Conservation (phyloP, 2,329 filamentous ascomycete species). For the Bimuria novae-zelandiae region DNA sequence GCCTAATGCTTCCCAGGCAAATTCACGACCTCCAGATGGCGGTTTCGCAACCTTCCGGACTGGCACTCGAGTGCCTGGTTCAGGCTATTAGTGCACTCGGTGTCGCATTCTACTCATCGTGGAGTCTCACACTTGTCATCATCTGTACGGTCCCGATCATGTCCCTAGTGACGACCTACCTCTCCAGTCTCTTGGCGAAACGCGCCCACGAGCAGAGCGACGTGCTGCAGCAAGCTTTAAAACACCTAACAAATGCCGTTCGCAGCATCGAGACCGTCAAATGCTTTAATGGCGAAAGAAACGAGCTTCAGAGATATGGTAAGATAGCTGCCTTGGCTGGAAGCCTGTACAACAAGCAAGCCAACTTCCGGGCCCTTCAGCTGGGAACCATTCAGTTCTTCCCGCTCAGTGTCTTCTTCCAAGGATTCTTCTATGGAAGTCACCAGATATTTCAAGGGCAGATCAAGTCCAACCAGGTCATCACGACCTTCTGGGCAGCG, state of each 20-base stretch:
- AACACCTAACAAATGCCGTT: slow-evolving; percentile 71
- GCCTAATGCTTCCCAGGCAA: slow-evolving; percentile 62
- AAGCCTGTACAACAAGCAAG: slow-evolving; percentile 68
- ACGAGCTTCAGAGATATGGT: slow-evolving; percentile 71
- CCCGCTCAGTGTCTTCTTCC: slow-evolving; percentile 77
- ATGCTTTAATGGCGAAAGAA: slow-evolving; percentile 74
- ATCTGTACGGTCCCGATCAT: slow-evolving; percentile 74
- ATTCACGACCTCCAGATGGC: slow-evolving; percentile 80
- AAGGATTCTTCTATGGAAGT: slow-evolving; percentile 88
- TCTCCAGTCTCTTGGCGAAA: slow-evolving; percentile 65
- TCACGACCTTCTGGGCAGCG: slow-evolving; percentile 86
- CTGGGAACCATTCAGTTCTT: slow-evolving; percentile 75
- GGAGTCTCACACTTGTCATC: slow-evolving; percentile 81
- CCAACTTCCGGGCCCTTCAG: slow-evolving; percentile 70
- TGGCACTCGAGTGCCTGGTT: slow-evolving; percentile 67
- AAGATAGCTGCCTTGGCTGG: slow-evolving; percentile 62
- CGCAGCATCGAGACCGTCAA: slow-evolving; percentile 84
- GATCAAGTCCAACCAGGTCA: slow-evolving; percentile 66
- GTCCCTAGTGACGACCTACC: slow-evolving; percentile 60
- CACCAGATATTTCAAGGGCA: slow-evolving; percentile 66
- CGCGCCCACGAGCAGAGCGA: slow-evolving; percentile 71
- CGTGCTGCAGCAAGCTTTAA: slow-evolving; percentile 72
- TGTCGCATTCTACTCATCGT: slow-evolving; percentile 79
- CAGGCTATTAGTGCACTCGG: slow-evolving; percentile 67
- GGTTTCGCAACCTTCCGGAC: slow-evolving; percentile 78